These are phyloP conservation scores for Aspergillus sp. DNA, from an alignment of 2,329 filamentous ascomycete genomes.

Conservation along the genomic window DNA sequence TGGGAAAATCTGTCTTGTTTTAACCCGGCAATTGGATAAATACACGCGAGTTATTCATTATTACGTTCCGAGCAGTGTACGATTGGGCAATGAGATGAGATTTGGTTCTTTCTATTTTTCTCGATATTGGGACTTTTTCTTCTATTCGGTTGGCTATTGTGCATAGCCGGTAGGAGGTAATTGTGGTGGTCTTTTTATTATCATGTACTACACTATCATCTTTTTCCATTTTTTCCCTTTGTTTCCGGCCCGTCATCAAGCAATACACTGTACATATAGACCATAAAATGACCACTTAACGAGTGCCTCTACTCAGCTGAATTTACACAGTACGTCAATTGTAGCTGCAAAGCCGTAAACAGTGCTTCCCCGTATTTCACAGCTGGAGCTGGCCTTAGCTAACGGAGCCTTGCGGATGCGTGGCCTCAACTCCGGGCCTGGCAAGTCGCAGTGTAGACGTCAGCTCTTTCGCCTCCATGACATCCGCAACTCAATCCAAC, in stretches of 20 bases:
- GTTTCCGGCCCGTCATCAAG: constrained; percentile 22
- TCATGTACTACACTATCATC: constrained; percentile 28
- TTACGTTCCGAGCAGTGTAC: background rate
- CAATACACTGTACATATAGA: constrained; percentile 33
- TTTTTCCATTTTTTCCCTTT: constrained; percentile 16
- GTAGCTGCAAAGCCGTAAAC: background rate
- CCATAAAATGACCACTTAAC: constrained; percentile 28
- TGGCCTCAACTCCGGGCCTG: background rate
- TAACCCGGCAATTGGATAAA: background rate
- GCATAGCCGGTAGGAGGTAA: constrained; percentile 13
- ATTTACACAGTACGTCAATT: background rate
- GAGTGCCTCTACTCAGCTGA: constrained; percentile 5
- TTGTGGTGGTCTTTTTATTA: constrained; percentile 30
- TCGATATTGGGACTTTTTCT: constrained; percentile 5
- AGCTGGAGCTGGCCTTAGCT: background rate
- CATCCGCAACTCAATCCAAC: background rate
- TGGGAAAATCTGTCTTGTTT: background rate
- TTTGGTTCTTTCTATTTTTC: background rate
- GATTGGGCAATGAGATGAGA: background rate
- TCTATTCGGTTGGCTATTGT: constrained; percentile 1
- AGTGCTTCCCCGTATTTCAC: background rate
- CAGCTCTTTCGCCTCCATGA: constrained; percentile 8
- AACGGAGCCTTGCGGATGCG: constrained; percentile 1
- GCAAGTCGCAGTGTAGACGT: constrained; percentile 12
- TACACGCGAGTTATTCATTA: background rate